phyloP scores from a whole-genome alignment of 2,329 filamentous ascomycete species.

The Metarhizium anisopliae region DNA sequence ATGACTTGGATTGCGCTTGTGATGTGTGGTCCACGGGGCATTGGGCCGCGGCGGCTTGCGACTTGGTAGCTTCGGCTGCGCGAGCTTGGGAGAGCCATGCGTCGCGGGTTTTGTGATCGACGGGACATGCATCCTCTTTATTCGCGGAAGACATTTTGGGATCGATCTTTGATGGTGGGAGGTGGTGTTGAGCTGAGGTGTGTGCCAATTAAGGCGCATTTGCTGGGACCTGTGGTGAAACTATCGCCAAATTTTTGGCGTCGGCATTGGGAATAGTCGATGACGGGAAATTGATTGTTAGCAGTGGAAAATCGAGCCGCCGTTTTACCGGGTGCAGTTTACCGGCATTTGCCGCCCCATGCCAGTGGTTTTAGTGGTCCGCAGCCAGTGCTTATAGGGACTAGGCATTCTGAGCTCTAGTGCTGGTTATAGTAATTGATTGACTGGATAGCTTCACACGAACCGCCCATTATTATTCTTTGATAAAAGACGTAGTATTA shows the following conservation, averaged over 20 bases:
- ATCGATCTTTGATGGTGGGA: not conserved
- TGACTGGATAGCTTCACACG: no score
- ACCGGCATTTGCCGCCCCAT: no score
- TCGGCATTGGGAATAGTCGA: not conserved
- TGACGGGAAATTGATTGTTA: no score
- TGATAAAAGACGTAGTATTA: no score
- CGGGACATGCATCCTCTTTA: constrained; percentile 55
- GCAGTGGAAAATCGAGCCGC: not conserved
- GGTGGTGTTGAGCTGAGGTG: not conserved
- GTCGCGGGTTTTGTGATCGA: constrained; percentile 82
- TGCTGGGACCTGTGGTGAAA: not conserved
- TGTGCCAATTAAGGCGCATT: not conserved
- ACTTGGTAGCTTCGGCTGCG: constrained; percentile 34
- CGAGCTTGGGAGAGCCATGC: constrained; percentile 71
- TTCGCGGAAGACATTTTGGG: constrained; percentile 7
- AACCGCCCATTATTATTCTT: no score
- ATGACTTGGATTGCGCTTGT: constrained; percentile 25
- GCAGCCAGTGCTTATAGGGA: no score
- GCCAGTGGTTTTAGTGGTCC: no score
- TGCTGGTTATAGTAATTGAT: no score
- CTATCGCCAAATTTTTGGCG: not conserved
- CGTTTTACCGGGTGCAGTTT: constrained; percentile 5
- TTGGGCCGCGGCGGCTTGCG: constrained; percentile 13
- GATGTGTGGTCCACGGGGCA: constrained; percentile 26
- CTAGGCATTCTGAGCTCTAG: no score